Evolutionary conservation across 2,329 filamentous ascomycete genomes (phyloP).

Genomic region (Aspergillus floridensis): DNA sequence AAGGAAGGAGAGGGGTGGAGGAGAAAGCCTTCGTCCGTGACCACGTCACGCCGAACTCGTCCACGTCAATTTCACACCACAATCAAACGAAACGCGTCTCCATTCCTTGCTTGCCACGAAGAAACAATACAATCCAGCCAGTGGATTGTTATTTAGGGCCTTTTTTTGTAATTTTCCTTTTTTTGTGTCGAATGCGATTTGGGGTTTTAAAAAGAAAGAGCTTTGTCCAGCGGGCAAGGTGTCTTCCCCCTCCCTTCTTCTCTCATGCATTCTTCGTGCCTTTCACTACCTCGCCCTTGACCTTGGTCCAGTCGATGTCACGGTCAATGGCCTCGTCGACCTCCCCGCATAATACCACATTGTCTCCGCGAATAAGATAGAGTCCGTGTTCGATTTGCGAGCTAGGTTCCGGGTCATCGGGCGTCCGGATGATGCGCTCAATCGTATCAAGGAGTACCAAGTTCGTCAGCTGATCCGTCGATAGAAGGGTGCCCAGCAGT

Average conservation of each 20-base stretch:
- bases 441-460: conserved; percentile 78
- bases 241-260: background rate
- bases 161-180: background rate
- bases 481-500: conserved; percentile 75
- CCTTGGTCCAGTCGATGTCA: conserved; percentile 89
- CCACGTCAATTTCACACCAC: conserved; percentile 4
- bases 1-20: background rate
- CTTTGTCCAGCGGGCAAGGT: background rate
- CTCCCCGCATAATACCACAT: conserved; percentile 84
- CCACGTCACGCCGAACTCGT: conserved; percentile 6
- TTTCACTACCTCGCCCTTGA: conserved; percentile 79
- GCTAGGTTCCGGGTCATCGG: conserved; percentile 78
- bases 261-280: conserved; percentile 72
- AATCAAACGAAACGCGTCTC: conserved; percentile 2
- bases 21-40: background rate
- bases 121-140: background rate
- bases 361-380: conserved; percentile 91
- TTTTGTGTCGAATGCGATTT: background rate
- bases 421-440: conserved; percentile 84
- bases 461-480: conserved; percentile 90
- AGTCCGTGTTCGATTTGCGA: conserved; percentile 79
- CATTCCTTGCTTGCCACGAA: background rate
- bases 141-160: background rate
- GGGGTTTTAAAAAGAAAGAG: conserved; percentile 1
- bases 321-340: conserved; percentile 86